These are phyloP conservation scores for Excoecaria cochinchinensis DNA, from an alignment of 345 rosid species.

Conservation along the genomic window DNA sequence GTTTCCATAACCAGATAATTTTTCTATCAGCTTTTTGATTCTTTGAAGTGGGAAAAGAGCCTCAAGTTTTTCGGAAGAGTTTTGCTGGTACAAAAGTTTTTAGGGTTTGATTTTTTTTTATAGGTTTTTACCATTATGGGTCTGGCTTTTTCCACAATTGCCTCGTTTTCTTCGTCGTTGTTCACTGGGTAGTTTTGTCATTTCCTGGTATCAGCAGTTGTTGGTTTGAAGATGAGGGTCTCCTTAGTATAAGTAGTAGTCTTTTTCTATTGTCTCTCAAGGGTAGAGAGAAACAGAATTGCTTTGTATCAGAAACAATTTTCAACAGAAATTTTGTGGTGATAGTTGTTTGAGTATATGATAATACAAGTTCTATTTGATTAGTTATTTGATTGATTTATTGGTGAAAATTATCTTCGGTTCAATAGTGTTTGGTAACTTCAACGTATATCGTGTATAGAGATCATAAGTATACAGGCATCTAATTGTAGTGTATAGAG, in stretches of 20 bases:
- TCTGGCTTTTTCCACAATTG: neutral
- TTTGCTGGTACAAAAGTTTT: neutral
- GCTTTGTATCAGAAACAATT: constrained; percentile 1
- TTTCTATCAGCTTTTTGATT: neutral
- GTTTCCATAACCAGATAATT: neutral
- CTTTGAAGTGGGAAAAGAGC: neutral
- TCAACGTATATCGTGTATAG: constrained; percentile 18
- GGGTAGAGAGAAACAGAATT: neutral
- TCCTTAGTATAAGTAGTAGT: neutral
- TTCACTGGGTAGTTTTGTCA: constrained; percentile 15
- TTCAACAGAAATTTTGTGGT: constrained; percentile 2
- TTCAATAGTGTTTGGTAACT: neutral
- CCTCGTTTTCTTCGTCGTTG: constrained; percentile 3
- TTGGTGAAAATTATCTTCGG: constrained; percentile 1
- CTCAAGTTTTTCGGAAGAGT: constrained; percentile 7
- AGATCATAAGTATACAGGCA: neutral
- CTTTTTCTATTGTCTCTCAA: neutral
- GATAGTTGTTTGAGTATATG: neutral
- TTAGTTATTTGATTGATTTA: neutral
- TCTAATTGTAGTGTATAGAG: constrained; percentile 21
- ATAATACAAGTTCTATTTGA: neutral
- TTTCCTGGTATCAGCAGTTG: neutral
- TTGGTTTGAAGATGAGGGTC: constrained; percentile 2
- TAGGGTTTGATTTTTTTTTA: constrained; percentile 11
- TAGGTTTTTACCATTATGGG: constrained; percentile 13